phyloP scores from a whole-genome alignment of 2,329 filamentous ascomycete genomes.

The Alternaria alternata region DNA sequence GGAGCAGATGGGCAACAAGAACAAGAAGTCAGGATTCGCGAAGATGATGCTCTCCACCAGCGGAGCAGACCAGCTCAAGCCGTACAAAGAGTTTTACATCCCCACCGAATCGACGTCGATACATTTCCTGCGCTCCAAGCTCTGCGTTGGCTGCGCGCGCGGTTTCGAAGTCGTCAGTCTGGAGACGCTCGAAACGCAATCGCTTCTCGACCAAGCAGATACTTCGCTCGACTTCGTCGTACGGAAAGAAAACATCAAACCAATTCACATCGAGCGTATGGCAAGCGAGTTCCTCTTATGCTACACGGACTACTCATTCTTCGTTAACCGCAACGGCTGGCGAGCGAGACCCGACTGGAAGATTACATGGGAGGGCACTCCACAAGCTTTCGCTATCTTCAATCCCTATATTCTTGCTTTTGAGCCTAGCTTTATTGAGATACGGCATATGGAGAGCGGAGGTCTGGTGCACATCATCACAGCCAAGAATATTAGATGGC shows the following conservation, averaged over 20 bases:
- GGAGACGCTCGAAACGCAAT: slow-evolving; percentile 97
- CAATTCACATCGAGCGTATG: slow-evolving; percentile 96
- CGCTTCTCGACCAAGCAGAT: slow-evolving; percentile 94
- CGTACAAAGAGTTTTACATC: slow-evolving; percentile 90
- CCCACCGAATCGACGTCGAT: slow-evolving; percentile 98
- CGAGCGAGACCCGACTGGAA: slow-evolving; percentile 94
- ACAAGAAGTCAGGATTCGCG: slow-evolving; percentile 93
- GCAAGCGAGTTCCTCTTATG: slow-evolving; percentile 97
- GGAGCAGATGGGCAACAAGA: slow-evolving; percentile 89
- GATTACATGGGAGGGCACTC: slow-evolving; percentile 96
- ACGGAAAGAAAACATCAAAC: slow-evolving; percentile 89
- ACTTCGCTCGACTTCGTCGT: slow-evolving; percentile 97
- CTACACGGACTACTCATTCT: slow-evolving; percentile 99
- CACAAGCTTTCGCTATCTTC: slow-evolving; percentile 90
- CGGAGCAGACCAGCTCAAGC: slow-evolving; percentile 92
- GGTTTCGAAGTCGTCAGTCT: slow-evolving; percentile 97
- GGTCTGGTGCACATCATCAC: slow-evolving; percentile 93
- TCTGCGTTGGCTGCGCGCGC: slow-evolving; percentile 93
- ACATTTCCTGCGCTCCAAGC: slow-evolving; percentile 94
- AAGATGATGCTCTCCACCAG: slow-evolving; percentile 93
- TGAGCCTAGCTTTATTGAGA: slow-evolving; percentile 96
- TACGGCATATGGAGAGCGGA: slow-evolving; percentile 92
- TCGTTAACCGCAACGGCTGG: slow-evolving; percentile 98
- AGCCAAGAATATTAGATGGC: slow-evolving; percentile 95
- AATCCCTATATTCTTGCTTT: slow-evolving; percentile 98